Base-by-base conservation (phyloP, 2,329 filamentous ascomycete genomes). In the Lasiodiplodia sp. region DNA sequence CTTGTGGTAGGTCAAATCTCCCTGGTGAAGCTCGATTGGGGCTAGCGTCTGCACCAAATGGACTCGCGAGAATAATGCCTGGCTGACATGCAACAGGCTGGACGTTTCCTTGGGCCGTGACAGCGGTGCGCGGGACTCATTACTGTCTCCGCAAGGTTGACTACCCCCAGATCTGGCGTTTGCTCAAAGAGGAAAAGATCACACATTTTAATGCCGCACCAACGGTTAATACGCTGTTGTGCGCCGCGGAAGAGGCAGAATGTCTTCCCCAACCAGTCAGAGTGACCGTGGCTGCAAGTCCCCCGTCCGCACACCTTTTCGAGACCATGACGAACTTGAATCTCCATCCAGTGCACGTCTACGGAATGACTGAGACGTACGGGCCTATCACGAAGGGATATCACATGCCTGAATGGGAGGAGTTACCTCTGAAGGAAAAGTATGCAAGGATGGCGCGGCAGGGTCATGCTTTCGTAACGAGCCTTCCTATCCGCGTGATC, bases 121-220 rank as follows among this genome's bases (percentile, higher is more conserved):
- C 93, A 12, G 93, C 94, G 1, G 94, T 96, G 4, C 87, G 96
- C 70, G 96, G 95, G n/a, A 96, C 95, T 3, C 94, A 98, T 79
- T 94, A 97, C 78, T 97, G 94, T 75, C 84, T 99, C 21, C 88
- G 96, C 70, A 98, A 97, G 83, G 93, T 99, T 72, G 94, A 98
- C 80, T 99, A 99, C 77, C 89, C 92, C 0, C 85, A 95, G 69
- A 97, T 99, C 70, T 99, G 96, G 96, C 87, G 87, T 60, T 82
- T 99, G 4, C 83, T 99, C 40, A 96, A 94, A 75, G 87, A 93
- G 65, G 92, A 98, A 79, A 85, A 88, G 7, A 91, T 99, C 71
- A 98, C 94, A 0, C 96, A 99, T 80, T 98, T 96, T 83, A 97
- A 95, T 76, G 95, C 95, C 0, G 96, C 95, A 0, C 96, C 96